A percentile compares a stretch with the other conserved stretches of the same genome.
These are phyloP conservation scores for Bolboschoenoplectus hybrid DNA, from an alignment of 202 grass and related monocot species.

Conservation along the genomic window DNA sequence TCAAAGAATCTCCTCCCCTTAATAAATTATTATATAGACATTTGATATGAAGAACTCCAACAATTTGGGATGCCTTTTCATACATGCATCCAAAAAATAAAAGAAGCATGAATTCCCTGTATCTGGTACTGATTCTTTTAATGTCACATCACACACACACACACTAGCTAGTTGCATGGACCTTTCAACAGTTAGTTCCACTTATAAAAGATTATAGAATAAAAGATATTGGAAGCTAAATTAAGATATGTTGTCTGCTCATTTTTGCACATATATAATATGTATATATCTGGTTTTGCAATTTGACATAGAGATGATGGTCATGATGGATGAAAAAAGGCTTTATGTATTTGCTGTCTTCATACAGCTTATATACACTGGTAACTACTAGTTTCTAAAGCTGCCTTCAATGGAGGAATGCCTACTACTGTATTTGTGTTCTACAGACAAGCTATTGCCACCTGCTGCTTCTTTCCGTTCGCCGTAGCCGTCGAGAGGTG, in stretches of 20 bases:
- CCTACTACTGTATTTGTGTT: conserved; percentile 67
- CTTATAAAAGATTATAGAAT: background rate
- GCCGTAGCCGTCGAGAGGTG: conserved; percentile 64
- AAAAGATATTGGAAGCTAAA: background rate
- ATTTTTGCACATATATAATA: background rate
- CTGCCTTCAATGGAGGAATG: conserved; percentile 56
- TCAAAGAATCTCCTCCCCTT: too few species aligned
- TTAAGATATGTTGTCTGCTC: background rate
- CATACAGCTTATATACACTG: conserved; percentile 63
- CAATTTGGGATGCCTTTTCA: too few species aligned
- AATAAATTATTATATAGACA: too few species aligned
- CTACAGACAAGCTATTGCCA: conserved; percentile 63
- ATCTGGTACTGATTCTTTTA: too few species aligned
- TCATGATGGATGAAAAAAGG: conserved; percentile 48
- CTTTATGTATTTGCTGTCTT: conserved; percentile 54
- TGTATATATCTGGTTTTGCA: background rate
- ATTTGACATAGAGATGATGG: background rate
- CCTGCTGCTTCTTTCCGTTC: conserved; percentile 63
- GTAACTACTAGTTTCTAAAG: conserved; percentile 72
- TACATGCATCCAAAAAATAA: too few species aligned
- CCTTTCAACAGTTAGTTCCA: background rate
- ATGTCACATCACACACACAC: too few species aligned
- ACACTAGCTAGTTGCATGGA: too few species aligned
- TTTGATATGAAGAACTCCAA: too few species aligned
- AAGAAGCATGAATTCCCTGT: too few species aligned